phyloP scores from a whole-genome alignment of 331 rosid species.

The Quercus phellos region DNA sequence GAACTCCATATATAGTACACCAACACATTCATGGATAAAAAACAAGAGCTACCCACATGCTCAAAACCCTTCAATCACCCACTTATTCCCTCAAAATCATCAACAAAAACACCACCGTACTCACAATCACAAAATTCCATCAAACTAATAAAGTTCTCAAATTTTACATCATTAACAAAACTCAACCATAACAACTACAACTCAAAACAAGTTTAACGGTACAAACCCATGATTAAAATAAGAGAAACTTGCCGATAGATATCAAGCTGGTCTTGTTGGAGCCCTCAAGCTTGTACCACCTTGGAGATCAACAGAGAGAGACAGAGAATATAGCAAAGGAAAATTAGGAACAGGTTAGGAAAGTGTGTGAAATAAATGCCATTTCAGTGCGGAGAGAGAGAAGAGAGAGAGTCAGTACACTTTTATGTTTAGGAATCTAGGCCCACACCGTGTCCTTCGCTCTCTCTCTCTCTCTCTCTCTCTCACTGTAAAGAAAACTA shows the following conservation, averaged over 20 bases:
- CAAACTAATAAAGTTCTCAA: conserved; percentile 3
- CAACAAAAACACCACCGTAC: not conserved
- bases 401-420: conserved; percentile 14
- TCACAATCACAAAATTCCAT: conserved; percentile 13
- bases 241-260: conserved; percentile 9
- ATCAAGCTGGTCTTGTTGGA: not conserved
- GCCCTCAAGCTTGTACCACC: not conserved
- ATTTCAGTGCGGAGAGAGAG: conserved; percentile 34
- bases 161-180: conserved; percentile 7
- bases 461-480: not conserved
- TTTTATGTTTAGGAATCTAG: conserved; percentile 9
- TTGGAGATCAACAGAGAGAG: conserved; percentile 19
- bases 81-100: conserved; percentile 1
- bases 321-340: conserved; percentile 28
- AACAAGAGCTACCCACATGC: conserved; percentile 29
- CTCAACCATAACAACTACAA: not conserved
- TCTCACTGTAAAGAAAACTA: not conserved
- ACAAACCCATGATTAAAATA: not conserved
- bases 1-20: conserved; percentile 24
- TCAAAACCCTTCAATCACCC: conserved; percentile 19
- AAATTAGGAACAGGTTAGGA: conserved; percentile 56
- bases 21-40: conserved; percentile 26
- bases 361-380: conserved; percentile 35
- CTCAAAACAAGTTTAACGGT: not conserved
- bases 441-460: not conserved